Percentiles rank a stretch among this genome's conserved stretches.
phyloP scores from a whole-genome alignment of 129 eudicot genomes.

The Rutidosis leptorrhynchoides region DNA sequence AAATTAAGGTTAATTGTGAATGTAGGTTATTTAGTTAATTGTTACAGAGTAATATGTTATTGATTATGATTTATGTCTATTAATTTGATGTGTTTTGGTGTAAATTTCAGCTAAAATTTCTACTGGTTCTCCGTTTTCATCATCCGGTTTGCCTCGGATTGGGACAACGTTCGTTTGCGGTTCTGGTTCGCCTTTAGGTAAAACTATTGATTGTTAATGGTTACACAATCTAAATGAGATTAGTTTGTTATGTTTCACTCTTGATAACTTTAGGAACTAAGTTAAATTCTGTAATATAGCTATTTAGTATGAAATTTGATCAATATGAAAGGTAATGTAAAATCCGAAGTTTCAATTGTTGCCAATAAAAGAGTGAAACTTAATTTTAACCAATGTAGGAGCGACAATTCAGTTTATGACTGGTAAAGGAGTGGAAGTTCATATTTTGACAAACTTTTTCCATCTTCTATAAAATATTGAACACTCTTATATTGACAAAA shows the following conservation, averaged over 20 bases:
- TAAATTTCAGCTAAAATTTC: slow-evolving; percentile 28
- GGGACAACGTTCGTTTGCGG: slow-evolving; percentile 29
- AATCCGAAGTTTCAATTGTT: no score
- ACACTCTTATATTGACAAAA: no score
- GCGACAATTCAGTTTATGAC: no score
- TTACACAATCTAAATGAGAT: neutral
- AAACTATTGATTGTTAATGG: slow-evolving; percentile 2
- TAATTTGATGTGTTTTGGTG: slow-evolving; percentile 2
- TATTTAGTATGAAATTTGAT: neutral
- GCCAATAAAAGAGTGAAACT: no score
- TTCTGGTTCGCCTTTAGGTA: slow-evolving; percentile 33
- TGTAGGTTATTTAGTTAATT: slow-evolving; percentile 3
- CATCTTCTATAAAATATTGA: no score
- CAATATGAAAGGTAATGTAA: no score
- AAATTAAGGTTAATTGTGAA: neutral
- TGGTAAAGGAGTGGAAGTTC: no score
- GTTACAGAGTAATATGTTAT: neutral
- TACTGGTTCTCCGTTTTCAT: slow-evolving; percentile 3
- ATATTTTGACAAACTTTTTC: no score
- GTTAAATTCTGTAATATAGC: neutral
- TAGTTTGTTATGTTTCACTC: slow-evolving; percentile 4
- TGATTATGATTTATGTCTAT: neutral
- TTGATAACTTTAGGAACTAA: neutral
- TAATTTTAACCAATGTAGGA: no score
- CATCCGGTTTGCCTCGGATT: slow-evolving; percentile 28